Percentiles rank a stretch among this genome's conserved stretches.
phyloP scores from a whole-genome alignment of 768 basidiomycete species.

The Lentinula guzmanii region DNA sequence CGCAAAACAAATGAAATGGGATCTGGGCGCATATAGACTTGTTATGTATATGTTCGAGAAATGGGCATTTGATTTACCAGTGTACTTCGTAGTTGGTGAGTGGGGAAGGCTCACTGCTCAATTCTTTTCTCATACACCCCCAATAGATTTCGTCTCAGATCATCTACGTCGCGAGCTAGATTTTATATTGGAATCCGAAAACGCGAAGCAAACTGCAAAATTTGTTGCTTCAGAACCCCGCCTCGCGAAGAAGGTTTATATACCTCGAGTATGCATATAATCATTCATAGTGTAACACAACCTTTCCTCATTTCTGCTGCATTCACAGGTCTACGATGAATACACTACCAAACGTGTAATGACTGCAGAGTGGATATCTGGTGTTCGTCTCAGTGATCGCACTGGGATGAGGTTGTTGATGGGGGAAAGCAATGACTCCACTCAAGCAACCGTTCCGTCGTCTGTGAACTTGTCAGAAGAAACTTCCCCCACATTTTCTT shows the following conservation, averaged over 20 bases:
- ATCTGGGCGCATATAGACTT: slow-evolving; percentile 60
- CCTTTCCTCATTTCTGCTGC: not conserved
- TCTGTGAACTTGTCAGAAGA: not conserved
- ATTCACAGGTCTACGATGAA: slow-evolving; percentile 42
- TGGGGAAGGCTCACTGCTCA: slow-evolving; percentile 4
- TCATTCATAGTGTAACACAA: not conserved
- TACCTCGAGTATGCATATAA: slow-evolving; percentile 44
- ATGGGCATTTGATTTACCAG: slow-evolving; percentile 81
- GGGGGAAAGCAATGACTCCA: slow-evolving; percentile 32
- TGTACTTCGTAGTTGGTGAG: slow-evolving; percentile 73
- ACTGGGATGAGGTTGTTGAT: slow-evolving; percentile 49
- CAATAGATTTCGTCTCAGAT: slow-evolving; percentile 67
- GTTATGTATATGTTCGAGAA: slow-evolving; percentile 80
- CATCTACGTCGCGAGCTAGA: slow-evolving; percentile 83
- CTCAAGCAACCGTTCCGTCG: slow-evolving; percentile 5
- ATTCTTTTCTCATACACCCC: not conserved
- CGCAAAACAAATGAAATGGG: slow-evolving; percentile 80
- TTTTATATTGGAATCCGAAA: slow-evolving; percentile 74
- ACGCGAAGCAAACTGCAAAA: slow-evolving; percentile 63
- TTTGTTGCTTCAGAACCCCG: slow-evolving; percentile 67
- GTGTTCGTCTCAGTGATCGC: slow-evolving; percentile 67
- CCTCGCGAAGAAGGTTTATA: slow-evolving; percentile 65
- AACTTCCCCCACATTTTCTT: slow-evolving; percentile 16
- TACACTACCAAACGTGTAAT: slow-evolving; percentile 74
- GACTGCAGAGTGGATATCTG: slow-evolving; percentile 82